Base-by-base conservation (phyloP, 2,329 filamentous ascomycete species). In the Diaporthe sp. region DNA sequence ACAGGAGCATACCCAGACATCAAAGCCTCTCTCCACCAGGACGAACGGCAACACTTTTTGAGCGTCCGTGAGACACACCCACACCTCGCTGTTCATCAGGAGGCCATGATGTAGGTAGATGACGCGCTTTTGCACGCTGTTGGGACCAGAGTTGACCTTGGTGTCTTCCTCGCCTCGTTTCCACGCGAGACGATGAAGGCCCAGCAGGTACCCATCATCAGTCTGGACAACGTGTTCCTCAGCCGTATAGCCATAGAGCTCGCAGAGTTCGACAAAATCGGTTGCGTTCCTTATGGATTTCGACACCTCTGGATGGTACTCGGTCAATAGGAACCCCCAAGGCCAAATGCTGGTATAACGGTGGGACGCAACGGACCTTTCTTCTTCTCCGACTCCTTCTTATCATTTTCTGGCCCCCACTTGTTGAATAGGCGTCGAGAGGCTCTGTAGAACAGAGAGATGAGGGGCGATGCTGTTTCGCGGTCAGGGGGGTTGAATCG, bases 61-160 rank as follows among this genome's bases (percentile, higher is more conserved):
- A 79, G 93, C 92, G 79, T 98, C 94, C 0, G 96, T 98, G 82
- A 96, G 86, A 82, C 95, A 97, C 12, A 98, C 95, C 97, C 97
- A 99, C 47, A 99, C 96, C 84, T 99, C 97, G 80, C 95, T 98
- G 85, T 98, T 98, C 97, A 99, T 99, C 82, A 99, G 90, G 75
- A 99, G 89, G 12, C 96, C 97, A 84, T 99, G 97, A 82, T 99
- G 97, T 78, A 99, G 87, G 83, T 98, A 99, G 9, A 97, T 92
- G 67, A 98, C 94, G 79, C 93, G 94, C 86, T 98, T 98, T 84
- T 90, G 90, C 39, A 94, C 80, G 80, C 92, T 93, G 49, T 89
- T 88, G 1, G 89, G 88, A 0, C 94, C 94, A 70, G 88, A 87
- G 82, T 98, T 98, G 80, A 98, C 94, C 78, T 91, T 91, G 72